Evolutionary conservation across 352 stramenopile genomes (phyloP).

Genomic region (Globisporangium cederbergense): DNA sequence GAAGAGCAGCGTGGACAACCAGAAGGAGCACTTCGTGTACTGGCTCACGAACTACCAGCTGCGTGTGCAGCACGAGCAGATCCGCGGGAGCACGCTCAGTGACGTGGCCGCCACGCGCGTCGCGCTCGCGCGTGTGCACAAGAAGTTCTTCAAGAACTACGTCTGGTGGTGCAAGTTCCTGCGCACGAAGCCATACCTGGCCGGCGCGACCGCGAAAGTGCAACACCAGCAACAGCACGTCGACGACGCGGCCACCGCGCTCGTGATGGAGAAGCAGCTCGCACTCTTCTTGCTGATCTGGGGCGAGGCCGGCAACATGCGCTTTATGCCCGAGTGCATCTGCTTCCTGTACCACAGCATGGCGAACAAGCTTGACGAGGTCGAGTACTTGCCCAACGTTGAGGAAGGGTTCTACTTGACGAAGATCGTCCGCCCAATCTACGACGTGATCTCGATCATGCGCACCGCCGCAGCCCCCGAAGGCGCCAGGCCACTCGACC

Average conservation of each 20-base stretch:
- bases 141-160: constrained; percentile 91
- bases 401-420: constrained; percentile 60
- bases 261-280: constrained; percentile 64
- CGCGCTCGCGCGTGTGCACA: constrained; percentile 58
- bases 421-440: constrained; percentile 72
- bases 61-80: constrained; percentile 44
- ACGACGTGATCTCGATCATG: constrained; percentile 77
- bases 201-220: constrained; percentile 5
- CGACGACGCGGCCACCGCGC: constrained; percentile 32
- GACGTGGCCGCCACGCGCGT: constrained; percentile 45
- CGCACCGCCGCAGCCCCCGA: constrained; percentile 36
- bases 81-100: constrained; percentile 25
- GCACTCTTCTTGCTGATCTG: constrained; percentile 80
- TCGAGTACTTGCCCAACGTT: constrained; percentile 51
- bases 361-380: constrained; percentile 52
- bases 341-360: constrained; percentile 88
- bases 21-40: constrained; percentile 85
- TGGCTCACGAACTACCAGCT: constrained; percentile 86
- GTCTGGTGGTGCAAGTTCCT: constrained; percentile 94
- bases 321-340: constrained; percentile 88
- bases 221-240: constrained; percentile 39
- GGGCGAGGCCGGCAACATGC: constrained; percentile 81
- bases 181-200: constrained; percentile 55
- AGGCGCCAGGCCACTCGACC: constrained; percentile 51
- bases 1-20: constrained; percentile 62